Evolutionary conservation across 2,329 filamentous ascomycete species (phyloP), one percentile per base, ranked within the genome.

Genomic region (Ascocoryne sarcoides): DNA sequence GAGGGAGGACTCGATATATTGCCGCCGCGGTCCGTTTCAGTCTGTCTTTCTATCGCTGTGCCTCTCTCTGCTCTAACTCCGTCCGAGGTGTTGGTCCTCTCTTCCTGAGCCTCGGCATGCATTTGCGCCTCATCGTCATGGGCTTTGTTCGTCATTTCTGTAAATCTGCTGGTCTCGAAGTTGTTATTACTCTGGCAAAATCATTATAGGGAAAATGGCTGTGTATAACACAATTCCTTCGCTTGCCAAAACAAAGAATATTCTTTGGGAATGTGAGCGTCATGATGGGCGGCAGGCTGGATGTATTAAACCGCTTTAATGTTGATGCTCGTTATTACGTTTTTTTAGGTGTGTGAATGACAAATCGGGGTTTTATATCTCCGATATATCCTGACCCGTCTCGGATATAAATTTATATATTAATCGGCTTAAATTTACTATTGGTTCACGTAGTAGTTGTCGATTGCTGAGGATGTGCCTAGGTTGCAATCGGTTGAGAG

Each of bases 61-160:
- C 7, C 23, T 32, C 26, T 19, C n/a, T 37, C 40, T 43, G 36
- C 40, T n/a, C 43, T 43, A 37, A 10, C 16, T 10, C 38, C 42
- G 12, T 7, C 12, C 23, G 12, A 26, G 23, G 23, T 26, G 23
- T 26, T 26, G 23, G 7, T 26, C 7, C 23, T 26, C 23, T 26
- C 23, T n/a, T n/a, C n/a, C 23, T 26, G 23, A 26, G 44, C 32
- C 32, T 31, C 42, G 17, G 42, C 23, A 36, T 44, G 31, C 5
- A 33, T 17, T 46, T 41, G 32, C 32, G 37, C 32, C 31, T 45
- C 41, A n/a, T 32, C 40, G 20, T 26, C 23, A 26, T 26, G 23
- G 23, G 23, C 23, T 26, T 26, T 26, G 23, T 12, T 26, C 12
- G 23, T 12, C 23, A 26, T 26, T 26, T 26, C 23, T 26, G 23